Evolutionary conservation across 768 basidiomycete species (phyloP).

Genomic region (Amyloporia xantha): DNA sequence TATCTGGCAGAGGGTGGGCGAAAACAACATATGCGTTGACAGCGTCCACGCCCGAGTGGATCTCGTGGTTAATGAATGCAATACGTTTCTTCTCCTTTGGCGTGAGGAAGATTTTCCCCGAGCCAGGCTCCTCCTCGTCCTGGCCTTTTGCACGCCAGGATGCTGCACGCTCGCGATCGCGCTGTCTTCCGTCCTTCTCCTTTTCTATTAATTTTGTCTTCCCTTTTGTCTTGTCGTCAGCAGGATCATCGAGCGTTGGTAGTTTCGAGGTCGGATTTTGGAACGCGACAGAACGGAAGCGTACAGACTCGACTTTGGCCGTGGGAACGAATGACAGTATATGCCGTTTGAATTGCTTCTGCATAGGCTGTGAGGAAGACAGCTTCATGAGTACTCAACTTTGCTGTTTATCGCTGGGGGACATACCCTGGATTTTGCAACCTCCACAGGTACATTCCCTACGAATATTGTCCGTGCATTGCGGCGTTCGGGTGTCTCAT

Average conservation of each 20-base stretch:
- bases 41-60: slow-evolving; percentile 70
- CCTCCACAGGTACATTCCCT: slow-evolving; percentile 77
- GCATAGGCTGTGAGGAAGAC: slow-evolving; percentile 55
- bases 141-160: slow-evolving; percentile 45
- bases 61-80: slow-evolving; percentile 89
- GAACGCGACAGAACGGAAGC: slow-evolving; percentile 93
- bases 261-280: slow-evolving; percentile 69
- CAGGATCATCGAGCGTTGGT: slow-evolving; percentile 32
- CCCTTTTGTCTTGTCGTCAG: slow-evolving; percentile 16
- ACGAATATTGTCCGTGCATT: slow-evolving; percentile 87
- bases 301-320: slow-evolving; percentile 84
- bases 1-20: slow-evolving; percentile 45
- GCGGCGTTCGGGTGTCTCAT: slow-evolving; percentile 67
- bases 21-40: slow-evolving; percentile 92
- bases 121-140: slow-evolving; percentile 33
- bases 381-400: not conserved
- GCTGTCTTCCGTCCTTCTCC: slow-evolving; percentile 33
- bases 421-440: slow-evolving; percentile 70
- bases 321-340: slow-evolving; percentile 63
- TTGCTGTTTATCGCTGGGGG: not conserved
- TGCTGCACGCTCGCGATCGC: slow-evolving; percentile 52
- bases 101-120: slow-evolving; percentile 63
- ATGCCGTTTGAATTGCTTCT: slow-evolving; percentile 73
- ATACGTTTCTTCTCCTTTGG: slow-evolving; percentile 87
- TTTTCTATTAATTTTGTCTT: slow-evolving; percentile 21